Evolutionary conservation across 345 rosid genomes (phyloP), one percentile per base, ranked within the genome.

Genomic region (Microcos paniculata): DNA sequence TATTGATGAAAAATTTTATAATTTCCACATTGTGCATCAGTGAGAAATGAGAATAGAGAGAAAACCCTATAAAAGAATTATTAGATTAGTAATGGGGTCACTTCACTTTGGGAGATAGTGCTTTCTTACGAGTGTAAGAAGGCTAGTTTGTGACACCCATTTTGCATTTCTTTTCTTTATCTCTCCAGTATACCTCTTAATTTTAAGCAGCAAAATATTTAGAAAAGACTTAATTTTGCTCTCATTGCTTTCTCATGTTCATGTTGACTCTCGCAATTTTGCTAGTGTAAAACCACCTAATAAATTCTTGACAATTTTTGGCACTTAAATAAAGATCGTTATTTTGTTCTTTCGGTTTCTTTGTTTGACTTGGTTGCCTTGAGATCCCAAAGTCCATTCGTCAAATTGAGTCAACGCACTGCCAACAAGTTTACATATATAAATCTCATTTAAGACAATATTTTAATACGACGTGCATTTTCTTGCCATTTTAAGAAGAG

Each of bases 51-150:
- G 45, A 58, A 58, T 26, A 69, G 48, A 48, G 7, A 6, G 12
- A 7, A 18, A 28, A 28, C 1, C 3, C 51, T n/a, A 38, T n/a
- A 38, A 19, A 4, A 51, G 8, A 30, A 11, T 30, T 69, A 35
- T 35, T 35, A 49, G 18, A 69, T 51, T 19, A 70, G 0, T 51
- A 51, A 70, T 70, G 73, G 73, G 45, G 73, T 70, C 73, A 49
- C 13, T 49, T 69, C 73, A 12, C 73, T n/a, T 31, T 31, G 61
- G 45, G 40, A 35, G 73, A 51, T 30, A 70, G 73, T 70, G 73
- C 19, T 51, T 31, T 70, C 73, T 70, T 70, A 70, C 73, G 73
- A 70, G 0, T 19, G 73, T 70, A 70, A 70, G 73, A 70, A 70
- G 73, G 30, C 61, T 51, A 70, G 45, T 56, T 70, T 51, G 73